Evolutionary conservation across 192 early-diverging fungal species (phyloP), one percentile per base, ranked within the genome.

Genomic region (Coemansia erecta): DNA sequence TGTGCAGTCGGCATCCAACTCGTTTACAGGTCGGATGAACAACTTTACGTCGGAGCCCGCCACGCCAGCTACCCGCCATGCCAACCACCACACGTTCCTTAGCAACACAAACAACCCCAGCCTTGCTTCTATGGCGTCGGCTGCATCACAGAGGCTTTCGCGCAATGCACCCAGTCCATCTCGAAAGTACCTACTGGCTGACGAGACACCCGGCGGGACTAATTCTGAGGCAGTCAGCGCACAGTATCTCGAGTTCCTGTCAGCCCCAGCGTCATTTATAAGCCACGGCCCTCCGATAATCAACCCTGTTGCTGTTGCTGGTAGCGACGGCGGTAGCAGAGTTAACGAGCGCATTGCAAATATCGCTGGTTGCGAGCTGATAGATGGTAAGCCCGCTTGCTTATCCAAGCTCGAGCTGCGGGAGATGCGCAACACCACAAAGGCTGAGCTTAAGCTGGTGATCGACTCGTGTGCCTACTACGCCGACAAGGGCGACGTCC

Each of bases 391-490:
- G 26, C 54, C 62, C 9, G 4, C 51, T 28, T 50, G 19, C 40
- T 2, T 53, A 14, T 41, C 47, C 24, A 46, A 33, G 23, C 56
- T 63, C 11, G 15, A 62, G 12, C 62, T 58, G 15, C 11, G 12
- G 4, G 42, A 60, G 17, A 60, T 60, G 50, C 64, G 69, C 10
- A 45, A 55, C 35, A 54, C 58, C n/a, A 59, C 78, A n/a, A 74
- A 75, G 48, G 53, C 67, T 0, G 78, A 80, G 33, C 58, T 73
- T 7, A 60, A 49, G 45, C 60, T 75, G 53, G 68, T 63, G 1
- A 21, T 68, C 13, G 59, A 67, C 12, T 80, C 72, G 11, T 80
- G 78, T 22, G 47, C 56, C 19, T 75, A 80, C 65, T 80, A 80
- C n/a, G 71, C 68, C 35, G 60, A 75, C 53, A 35, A 26, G 42